These are phyloP conservation scores for Skeletonema potamos DNA, from an alignment of 108 stramenopile species.

Conservation along the genomic window DNA sequence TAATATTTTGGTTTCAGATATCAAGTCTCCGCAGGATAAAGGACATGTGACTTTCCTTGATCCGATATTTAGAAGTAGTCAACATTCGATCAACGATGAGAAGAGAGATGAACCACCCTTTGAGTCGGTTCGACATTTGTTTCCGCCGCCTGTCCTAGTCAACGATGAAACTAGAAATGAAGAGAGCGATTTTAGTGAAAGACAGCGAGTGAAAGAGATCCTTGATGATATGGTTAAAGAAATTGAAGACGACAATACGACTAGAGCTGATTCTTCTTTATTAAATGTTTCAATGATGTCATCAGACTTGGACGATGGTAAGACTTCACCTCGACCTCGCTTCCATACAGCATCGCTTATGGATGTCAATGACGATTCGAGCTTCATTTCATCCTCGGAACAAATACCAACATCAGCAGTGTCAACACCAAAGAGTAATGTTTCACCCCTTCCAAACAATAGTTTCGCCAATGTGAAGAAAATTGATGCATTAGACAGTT, in stretches of 20 bases:
- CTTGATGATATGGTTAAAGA: neutral
- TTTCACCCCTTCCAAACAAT: conserved; percentile 7
- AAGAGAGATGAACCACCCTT: neutral
- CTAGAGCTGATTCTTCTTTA: neutral
- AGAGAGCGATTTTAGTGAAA: neutral
- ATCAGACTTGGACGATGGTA: neutral
- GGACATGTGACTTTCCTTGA: neutral
- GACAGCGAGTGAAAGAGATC: neutral
- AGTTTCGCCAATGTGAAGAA: conserved; percentile 12
- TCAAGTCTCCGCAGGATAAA: neutral
- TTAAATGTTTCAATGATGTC: neutral
- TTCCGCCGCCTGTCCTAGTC: neutral
- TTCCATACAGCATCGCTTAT: conserved; percentile 2
- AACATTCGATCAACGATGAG: neutral
- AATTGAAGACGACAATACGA: neutral
- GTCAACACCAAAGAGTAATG: neutral
- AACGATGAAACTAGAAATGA: neutral
- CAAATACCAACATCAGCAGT: neutral
- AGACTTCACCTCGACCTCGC: neutral
- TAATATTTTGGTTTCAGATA: neutral
- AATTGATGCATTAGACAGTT: conserved; percentile 44
- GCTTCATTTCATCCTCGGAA: conserved; percentile 2
- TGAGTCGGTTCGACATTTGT: conserved; percentile 1
- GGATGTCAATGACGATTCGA: conserved; percentile 5
- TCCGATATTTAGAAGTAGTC: too few relatives aligned